Base-by-base conservation (phyloP, 768 basidiomycete genomes). In the Tylopilus vinaceipallidus region DNA sequence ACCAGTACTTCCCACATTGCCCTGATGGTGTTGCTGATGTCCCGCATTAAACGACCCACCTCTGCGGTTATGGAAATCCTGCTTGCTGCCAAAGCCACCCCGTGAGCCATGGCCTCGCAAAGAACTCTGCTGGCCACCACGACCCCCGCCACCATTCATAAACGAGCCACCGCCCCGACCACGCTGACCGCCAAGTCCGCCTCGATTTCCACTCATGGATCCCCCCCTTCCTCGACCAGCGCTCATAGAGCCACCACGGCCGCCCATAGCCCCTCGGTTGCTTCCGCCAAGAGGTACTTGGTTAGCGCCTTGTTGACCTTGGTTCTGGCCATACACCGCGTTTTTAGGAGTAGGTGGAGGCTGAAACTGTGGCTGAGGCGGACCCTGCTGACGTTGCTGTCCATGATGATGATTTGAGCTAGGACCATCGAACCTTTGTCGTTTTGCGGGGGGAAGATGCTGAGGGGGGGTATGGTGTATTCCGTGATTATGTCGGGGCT, bases 361-460 rank as follows among this genome's bases (percentile, higher is more conserved):
- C 40, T 66, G 58, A 45, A 87, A 87, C 54, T 85, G 86, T 3
- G 84, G 83, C 56, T 77, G 87, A 33, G 77, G 78, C n/a, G 73
- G 73, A 14, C 75, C 76, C 13, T 74, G 78, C 24, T 77, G 79
- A 36, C 61, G 60, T 42, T 68, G 66, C 53, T 76, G 79, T 22
- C 55, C 61, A 19, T 69, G 68, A 19, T 66, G 59, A 32, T 68
- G 68, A 57, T 71, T 74, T 48, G 77, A 77, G 53, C 72, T 79
- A 2, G 88, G 88, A 5, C 84, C 85, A 64, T 95, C 94, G 62
- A 94, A 94, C 36, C 92, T 81, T 58, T 86, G 91, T 45, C 94
- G 76, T 67, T 97, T 97, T 2, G 92, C 92, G 3, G 94, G 93
- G 9, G 94, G 94, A n/a, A 85, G 74, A 61, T 91, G 86, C 58